These are phyloP conservation scores for Marchantia polymorpha DNA, from an alignment of 225 moss, liverwort and hornwort species.

Conservation along the genomic window DNA sequence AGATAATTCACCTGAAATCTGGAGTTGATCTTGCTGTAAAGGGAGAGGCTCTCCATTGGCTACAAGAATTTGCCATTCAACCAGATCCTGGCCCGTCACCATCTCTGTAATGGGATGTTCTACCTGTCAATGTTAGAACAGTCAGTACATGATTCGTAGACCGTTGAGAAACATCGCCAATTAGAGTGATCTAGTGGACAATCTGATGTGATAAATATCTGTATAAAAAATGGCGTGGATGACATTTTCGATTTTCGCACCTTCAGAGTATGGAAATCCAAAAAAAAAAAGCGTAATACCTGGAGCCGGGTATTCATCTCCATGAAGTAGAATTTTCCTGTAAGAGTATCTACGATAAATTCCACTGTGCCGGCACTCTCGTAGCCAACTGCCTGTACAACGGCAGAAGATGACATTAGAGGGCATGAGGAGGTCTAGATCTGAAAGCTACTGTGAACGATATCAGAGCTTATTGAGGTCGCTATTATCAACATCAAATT, in stretches of 20 bases:
- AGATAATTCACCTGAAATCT: constrained; percentile 51
- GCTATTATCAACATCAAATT: not conserved
- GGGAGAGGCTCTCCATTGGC: constrained; percentile 87
- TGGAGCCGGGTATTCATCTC: constrained; percentile 99
- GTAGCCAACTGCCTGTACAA: constrained; percentile 78
- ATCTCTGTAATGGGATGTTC: constrained; percentile 99
- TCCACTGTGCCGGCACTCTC: constrained; percentile 98
- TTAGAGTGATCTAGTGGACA: too few relatives aligned
- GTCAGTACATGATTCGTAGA: too few relatives aligned
- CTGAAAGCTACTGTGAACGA: not conserved
- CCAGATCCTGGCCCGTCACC: constrained; percentile 92
- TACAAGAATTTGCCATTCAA: constrained; percentile 96
- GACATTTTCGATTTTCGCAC: not conserved
- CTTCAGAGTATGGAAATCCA: not conserved
- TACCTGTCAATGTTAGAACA: constrained; percentile 47
- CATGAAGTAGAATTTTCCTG: constrained; percentile 93
- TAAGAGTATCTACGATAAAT: constrained; percentile 85
- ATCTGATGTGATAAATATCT: too few relatives aligned
- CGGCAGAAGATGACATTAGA: not conserved
- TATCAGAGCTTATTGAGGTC: not conserved
- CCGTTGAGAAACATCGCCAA: too few relatives aligned
- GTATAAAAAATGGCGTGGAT: too few relatives aligned
- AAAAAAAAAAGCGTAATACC: constrained; percentile 29
- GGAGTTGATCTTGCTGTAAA: constrained; percentile 66
- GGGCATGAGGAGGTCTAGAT: not conserved